Evolutionary conservation across 352 stramenopile species (phyloP).

Genomic region (Pythium aristosporum): DNA sequence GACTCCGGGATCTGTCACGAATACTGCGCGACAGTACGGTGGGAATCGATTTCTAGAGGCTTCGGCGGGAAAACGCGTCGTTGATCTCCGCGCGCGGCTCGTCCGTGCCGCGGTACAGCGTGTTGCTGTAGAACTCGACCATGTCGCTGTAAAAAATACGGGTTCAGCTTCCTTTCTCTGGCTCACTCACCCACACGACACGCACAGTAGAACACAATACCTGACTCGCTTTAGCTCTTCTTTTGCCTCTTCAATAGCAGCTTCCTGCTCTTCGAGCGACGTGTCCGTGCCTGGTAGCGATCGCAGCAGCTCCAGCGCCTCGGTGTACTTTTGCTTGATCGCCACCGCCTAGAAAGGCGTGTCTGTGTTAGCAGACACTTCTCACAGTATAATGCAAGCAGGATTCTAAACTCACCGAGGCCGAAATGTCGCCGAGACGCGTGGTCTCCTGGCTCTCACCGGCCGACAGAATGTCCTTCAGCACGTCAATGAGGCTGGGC

Average conservation of each 20-base stretch:
- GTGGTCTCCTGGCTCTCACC: slow-evolving; percentile 74
- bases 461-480: slow-evolving; percentile 82
- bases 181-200: background rate
- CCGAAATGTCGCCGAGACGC: slow-evolving; percentile 76
- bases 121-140: slow-evolving; percentile 85
- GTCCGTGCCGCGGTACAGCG: slow-evolving; percentile 80
- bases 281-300: slow-evolving; percentile 73
- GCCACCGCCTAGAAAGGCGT: slow-evolving; percentile 44
- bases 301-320: slow-evolving; percentile 66
- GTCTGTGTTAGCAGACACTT: background rate
- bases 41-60: slow-evolving; percentile 40
- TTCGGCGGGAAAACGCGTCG: slow-evolving; percentile 82
- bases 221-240: slow-evolving; percentile 74
- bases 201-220: slow-evolving; percentile 25
- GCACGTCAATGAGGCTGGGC: slow-evolving; percentile 80
- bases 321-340: slow-evolving; percentile 75
- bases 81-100: slow-evolving; percentile 82
- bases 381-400: background rate
- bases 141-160: slow-evolving; percentile 40
- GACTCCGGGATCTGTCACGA: background rate
- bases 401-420: slow-evolving; percentile 40
- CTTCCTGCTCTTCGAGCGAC: slow-evolving; percentile 76
- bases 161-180: too few species aligned
- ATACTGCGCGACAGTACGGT: background rate
- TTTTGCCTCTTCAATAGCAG: slow-evolving; percentile 66